Evolutionary conservation across 257 asterid species (phyloP).

Genomic region (Petrea volubilis): DNA sequence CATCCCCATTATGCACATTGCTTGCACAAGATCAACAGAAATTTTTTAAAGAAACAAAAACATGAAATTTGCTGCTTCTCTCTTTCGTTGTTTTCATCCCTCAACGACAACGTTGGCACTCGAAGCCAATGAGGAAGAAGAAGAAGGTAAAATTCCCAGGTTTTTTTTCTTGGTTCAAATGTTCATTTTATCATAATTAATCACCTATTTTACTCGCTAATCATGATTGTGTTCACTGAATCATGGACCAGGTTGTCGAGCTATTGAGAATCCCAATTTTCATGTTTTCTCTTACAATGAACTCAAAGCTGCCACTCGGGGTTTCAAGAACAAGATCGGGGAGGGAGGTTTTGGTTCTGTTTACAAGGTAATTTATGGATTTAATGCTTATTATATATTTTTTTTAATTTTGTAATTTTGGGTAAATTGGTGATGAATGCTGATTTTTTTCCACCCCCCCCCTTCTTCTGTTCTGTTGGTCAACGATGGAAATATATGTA

Average conservation of each 20-base stretch:
- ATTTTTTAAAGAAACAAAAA: not conserved
- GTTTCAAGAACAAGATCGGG: constrained; percentile 70
- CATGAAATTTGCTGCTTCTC: constrained; percentile 35
- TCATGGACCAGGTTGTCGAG: constrained; percentile 36
- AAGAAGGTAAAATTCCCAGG: not conserved
- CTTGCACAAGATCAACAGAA: not conserved
- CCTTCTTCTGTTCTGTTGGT: not conserved
- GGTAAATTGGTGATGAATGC: not conserved
- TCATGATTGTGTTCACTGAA: not conserved
- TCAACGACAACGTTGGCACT: not conserved
- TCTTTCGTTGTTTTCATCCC: constrained; percentile 41
- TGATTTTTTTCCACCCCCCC: not conserved
- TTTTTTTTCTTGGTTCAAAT: not conserved
- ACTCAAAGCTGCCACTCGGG: constrained; percentile 59
- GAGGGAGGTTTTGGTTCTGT: constrained; percentile 75
- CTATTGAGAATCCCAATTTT: constrained; percentile 27
- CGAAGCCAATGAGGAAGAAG: constrained; percentile 5
- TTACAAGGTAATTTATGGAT: constrained; percentile 53
- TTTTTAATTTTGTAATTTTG: not conserved
- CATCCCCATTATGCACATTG: not conserved
- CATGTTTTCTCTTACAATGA: constrained; percentile 52
- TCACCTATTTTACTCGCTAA: not conserved
- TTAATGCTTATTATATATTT: not conserved
- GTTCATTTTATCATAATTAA: too few relatives aligned
- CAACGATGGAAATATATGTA: constrained; percentile 13